Base-by-base conservation (phyloP, 1,139 yeast species). In the Taphrina wiesneri region DNA sequence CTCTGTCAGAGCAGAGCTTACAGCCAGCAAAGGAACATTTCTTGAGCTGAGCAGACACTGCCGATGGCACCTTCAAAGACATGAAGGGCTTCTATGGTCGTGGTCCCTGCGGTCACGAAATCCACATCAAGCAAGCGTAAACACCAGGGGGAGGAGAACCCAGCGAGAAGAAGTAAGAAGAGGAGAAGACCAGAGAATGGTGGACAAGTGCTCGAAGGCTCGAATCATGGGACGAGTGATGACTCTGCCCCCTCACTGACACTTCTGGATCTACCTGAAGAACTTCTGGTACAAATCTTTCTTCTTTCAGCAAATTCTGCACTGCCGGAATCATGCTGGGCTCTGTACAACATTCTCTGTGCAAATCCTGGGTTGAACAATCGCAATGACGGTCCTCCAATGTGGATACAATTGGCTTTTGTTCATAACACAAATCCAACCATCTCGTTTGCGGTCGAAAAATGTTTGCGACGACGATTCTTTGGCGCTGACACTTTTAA, bases 391-490 rank as follows among this genome's bases (percentile, higher is more conserved):
- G 46, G 49, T n/a, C 64, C 64, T 3, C 57, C 64, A 3, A 30
- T 60, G 26, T 60, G 64, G 64, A n/a, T 60, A 13, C 64, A 60
- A 32, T 26, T 47, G 23, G 21, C 43, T 9, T 60, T 60, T 19
- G 49, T 60, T 21, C 41, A 17, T 11, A 49, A 51, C 17, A 19
- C 47, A 28, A 51, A 51, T 32, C 64, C 64, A 2, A 32, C 46
- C 51, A 25, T 60, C n/a, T 30, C 56, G 5, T 51, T 60, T 26
- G 64, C 64, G 21, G 45, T 60, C 21, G 47, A 60, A 43, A 60
- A 51, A 32, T 52, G 57, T 34, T 36, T 60, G 9, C 49, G 64
- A 21, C 57, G 56, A 9, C 64, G 64, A 30, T 60, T 60, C 45
- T 60, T 52, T 36, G 36, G 57, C 15, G 28, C 57, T 13, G 57